Percentiles rank a stretch among this genome's conserved stretches.
Conservation (phyloP, 2,329 filamentous ascomycete species). For the Fusarium ambrosium region DNA sequence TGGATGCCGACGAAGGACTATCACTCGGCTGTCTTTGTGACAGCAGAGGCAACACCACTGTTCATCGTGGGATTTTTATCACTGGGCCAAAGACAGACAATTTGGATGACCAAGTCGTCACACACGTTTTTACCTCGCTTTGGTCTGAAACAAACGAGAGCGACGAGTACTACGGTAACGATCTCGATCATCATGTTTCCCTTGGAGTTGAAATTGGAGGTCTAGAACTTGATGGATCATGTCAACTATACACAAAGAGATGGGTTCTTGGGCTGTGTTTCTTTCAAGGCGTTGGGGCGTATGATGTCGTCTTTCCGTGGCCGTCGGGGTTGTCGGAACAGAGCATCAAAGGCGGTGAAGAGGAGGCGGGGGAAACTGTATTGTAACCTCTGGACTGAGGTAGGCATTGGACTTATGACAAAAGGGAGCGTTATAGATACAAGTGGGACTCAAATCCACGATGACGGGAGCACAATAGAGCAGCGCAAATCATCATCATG, state of each 20-base stretch:
- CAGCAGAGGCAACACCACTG: neutral
- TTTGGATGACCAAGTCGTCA: accelerated
- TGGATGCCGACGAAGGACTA: conserved; percentile 25
- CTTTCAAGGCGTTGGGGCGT: conserved; percentile 23
- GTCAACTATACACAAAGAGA: conserved; percentile 29
- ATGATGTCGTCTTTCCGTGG: conserved; percentile 44
- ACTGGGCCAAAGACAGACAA: neutral
- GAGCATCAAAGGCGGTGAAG: neutral
- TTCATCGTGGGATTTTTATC: conserved; percentile 30
- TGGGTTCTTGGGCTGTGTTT: conserved; percentile 46
- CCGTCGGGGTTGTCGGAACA: neutral
- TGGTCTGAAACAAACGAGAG: conserved; percentile 26
- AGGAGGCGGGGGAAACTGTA: neutral
- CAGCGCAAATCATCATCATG: neutral
- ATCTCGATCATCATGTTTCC: conserved; percentile 43
- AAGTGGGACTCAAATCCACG: neutral
- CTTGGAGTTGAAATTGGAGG: conserved; percentile 21
- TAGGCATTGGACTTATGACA: neutral
- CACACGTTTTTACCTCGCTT: conserved; percentile 35
- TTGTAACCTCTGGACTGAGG: conserved; percentile 47
- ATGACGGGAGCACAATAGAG: neutral
- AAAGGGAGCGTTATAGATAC: neutral
- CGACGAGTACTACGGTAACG: conserved; percentile 32
- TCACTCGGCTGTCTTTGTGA: conserved; percentile 35
- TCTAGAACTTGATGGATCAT: neutral